phyloP scores from a whole-genome alignment of 495 filamentous ascomycete genomes.

The Annulohypoxylon stygium region DNA sequence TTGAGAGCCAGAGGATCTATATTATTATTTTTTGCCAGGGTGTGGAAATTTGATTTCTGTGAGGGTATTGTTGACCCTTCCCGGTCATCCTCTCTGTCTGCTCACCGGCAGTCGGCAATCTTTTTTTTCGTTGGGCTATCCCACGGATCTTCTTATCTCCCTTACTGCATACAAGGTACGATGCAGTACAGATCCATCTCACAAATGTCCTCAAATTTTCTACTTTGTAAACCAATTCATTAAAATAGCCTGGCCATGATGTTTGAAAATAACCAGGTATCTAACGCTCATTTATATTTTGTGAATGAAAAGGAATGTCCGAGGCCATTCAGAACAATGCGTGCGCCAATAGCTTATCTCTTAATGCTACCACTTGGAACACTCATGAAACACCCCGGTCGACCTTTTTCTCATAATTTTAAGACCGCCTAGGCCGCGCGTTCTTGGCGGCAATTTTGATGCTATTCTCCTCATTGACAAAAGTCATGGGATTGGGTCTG shows the following conservation, averaged over 20 bases:
- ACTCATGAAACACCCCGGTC: conserved; percentile 40
- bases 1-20: background rate
- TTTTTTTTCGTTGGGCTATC: background rate
- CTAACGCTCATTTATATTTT: background rate
- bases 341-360: conserved; percentile 17
- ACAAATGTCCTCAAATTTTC: background rate
- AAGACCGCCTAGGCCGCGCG: background rate
- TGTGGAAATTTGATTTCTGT: conserved; percentile 20
- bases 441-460: conserved; percentile 21
- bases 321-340: conserved; percentile 26
- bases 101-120: conserved; percentile 7
- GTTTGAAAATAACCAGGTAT: background rate
- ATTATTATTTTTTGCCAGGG: conserved; percentile 17
- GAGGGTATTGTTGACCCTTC: background rate
- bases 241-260: background rate
- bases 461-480: background rate
- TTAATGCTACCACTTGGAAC: conserved; percentile 43
- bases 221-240: background rate
- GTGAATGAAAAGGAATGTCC: background rate
- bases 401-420: background rate
- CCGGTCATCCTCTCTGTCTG: conserved; percentile 13
- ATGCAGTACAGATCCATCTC: background rate
- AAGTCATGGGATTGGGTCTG: background rate
- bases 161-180: background rate
- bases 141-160: background rate